A percentile compares a stretch with the other conserved stretches of the same genome.
phyloP scores from a whole-genome alignment of 1,284 basidiomycete genomes.

The Apiotrichum veenhuisii region DNA sequence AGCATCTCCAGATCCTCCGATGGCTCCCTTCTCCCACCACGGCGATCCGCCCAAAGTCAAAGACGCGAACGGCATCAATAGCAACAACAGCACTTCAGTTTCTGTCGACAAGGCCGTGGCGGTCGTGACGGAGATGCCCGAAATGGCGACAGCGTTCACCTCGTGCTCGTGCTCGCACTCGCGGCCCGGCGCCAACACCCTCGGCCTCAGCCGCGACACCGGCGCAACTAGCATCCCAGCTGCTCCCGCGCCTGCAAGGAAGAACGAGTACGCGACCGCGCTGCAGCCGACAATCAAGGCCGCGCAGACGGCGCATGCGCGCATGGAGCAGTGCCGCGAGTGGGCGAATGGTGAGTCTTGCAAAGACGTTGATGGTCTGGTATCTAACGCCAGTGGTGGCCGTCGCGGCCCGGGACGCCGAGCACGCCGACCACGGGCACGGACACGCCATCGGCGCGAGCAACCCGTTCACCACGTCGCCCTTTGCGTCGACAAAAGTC shows the following conservation, averaged over 20 bases:
- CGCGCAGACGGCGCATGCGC: not conserved
- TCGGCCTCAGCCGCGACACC: not conserved
- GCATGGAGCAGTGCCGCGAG: conserved; percentile 12
- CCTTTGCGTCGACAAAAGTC: too few species aligned
- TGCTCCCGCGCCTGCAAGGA: not conserved
- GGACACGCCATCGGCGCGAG: not conserved
- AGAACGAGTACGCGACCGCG: not conserved
- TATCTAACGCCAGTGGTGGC: conserved; percentile 5
- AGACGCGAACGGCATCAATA: not conserved
- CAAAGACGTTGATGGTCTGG: too few species aligned
- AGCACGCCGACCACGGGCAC: not conserved
- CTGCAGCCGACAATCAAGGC: not conserved
- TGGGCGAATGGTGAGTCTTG: conserved; percentile 13
- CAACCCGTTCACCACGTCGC: too few species aligned
- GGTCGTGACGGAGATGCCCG: not conserved
- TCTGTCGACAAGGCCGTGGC: not conserved
- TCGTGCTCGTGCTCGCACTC: conserved; percentile 1
- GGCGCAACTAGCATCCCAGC: not conserved
- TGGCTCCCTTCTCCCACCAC: too few species aligned
- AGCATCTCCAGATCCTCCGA: too few species aligned
- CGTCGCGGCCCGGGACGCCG: conserved; percentile 9
- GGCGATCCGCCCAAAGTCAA: too few species aligned
- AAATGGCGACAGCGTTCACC: not conserved
- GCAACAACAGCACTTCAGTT: not conserved
- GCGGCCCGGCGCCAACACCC: not conserved